Evolutionary conservation across 768 basidiomycete species (phyloP).

Genomic region (Suillus alpinus): DNA sequence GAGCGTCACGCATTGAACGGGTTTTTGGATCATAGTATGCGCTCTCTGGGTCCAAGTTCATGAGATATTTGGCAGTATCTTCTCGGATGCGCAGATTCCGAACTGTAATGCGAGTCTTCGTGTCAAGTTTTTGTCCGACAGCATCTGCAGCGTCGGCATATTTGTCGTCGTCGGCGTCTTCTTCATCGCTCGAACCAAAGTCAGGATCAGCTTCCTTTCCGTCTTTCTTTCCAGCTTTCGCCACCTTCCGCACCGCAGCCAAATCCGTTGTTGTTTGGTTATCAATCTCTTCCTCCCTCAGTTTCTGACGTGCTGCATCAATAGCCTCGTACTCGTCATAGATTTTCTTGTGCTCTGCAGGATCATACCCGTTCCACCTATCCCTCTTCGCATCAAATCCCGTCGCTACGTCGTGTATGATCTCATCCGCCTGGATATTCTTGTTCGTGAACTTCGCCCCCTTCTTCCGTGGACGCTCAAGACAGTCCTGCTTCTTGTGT

Average conservation of each 20-base stretch:
- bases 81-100: conserved; percentile 98
- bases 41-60: conserved; percentile 91
- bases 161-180: conserved; percentile 95
- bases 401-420: conserved; percentile 72
- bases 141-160: conserved; percentile 98
- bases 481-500: conserved; percentile 86
- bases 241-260: conserved; percentile 90
- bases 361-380: conserved; percentile 97
- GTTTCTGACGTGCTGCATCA: conserved; percentile 85
- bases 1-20: conserved; percentile 98
- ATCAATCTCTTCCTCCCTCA: conserved; percentile 96
- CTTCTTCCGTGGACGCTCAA: conserved; percentile 94
- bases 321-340: conserved; percentile 94
- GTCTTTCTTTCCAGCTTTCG: conserved; percentile 80
- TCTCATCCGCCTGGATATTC: conserved; percentile 88
- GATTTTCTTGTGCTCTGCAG: conserved; percentile 78
- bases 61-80: conserved; percentile 98
- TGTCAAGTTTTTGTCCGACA: conserved; percentile 96
- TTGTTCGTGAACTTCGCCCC: conserved; percentile 92
- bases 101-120: conserved; percentile 97
- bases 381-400: conserved; percentile 96
- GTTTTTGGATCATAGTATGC: conserved; percentile 99
- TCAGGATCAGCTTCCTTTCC: conserved; percentile 77
- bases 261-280: conserved; percentile 93
- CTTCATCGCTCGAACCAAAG: conserved; percentile 95